Percentiles rank a stretch among this genome's conserved stretches.
Conservation (phyloP, 2,329 filamentous ascomycete species). For the Fusarium proliferatum region DNA sequence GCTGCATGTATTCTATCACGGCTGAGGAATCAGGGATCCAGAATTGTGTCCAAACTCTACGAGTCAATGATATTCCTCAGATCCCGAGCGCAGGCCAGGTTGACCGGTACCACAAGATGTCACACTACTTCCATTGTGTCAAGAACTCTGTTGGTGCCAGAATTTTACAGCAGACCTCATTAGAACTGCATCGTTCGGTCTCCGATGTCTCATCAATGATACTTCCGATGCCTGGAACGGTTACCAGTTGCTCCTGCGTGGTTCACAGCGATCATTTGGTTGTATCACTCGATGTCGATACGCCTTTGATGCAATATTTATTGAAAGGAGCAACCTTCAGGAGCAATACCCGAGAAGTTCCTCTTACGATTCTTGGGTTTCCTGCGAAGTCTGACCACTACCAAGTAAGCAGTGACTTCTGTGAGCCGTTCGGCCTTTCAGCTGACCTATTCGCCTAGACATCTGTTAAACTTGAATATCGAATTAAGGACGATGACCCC, state of each 20-base stretch:
- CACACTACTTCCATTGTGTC: conserved; percentile 1
- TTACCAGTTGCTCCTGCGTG: not conserved
- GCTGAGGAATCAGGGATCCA: not conserved
- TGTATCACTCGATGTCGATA: not conserved
- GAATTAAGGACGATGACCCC: accelerated
- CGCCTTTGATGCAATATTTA: not conserved
- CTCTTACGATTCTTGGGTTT: not conserved
- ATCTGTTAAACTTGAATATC: not conserved
- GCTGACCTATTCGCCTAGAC: not conserved
- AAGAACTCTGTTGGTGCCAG: not conserved
- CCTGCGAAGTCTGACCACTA: not conserved
- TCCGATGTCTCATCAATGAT: not conserved
- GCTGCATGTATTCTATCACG: not conserved
- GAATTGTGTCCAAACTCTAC: not conserved
- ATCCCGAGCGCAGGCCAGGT: not conserved
- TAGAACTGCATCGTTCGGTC: accelerated
- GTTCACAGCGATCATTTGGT: not conserved
- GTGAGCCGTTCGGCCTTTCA: accelerated
- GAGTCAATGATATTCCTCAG: not conserved
- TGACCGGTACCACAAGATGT: conserved; percentile 1
- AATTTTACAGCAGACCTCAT: not conserved
- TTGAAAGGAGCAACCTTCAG: not conserved
- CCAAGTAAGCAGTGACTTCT: not conserved
- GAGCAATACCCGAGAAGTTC: not conserved
- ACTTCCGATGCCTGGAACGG: not conserved